Evolutionary conservation across 148 eudicot genomes (phyloP).

Genomic region (Chenopodium formosanum): DNA sequence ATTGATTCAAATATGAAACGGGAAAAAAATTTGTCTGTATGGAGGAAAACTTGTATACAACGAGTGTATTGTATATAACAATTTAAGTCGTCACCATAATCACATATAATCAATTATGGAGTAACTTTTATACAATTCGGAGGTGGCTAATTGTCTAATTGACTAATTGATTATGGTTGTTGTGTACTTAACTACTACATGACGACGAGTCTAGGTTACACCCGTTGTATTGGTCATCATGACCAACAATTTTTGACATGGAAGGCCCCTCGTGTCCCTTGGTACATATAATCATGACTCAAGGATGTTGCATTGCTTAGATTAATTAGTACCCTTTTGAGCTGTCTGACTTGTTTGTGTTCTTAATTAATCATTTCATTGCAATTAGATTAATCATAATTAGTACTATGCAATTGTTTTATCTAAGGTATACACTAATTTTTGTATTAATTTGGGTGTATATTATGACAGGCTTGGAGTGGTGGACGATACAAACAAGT

Average conservation of each 20-base stretch:
- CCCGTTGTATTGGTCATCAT: neutral
- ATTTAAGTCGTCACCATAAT: no score
- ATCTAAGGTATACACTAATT: neutral
- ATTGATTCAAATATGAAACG: no score
- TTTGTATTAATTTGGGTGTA: no score
- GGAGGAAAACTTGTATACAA: no score
- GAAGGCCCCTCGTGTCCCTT: constrained; percentile 11
- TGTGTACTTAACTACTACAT: no score
- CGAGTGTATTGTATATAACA: no score
- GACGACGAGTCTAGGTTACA: no score
- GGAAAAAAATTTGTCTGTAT: no score
- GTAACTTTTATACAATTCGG: no score
- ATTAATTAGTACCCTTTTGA: constrained; percentile 13
- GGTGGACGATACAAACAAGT: constrained; percentile 65
- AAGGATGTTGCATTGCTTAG: neutral
- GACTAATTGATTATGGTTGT: no score
- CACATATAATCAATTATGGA: no score
- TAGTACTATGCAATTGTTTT: neutral
- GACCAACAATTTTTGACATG: constrained; percentile 1
- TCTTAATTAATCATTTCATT: constrained; percentile 16
- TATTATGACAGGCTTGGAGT: constrained; percentile 52
- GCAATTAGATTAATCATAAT: neutral
- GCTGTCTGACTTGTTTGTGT: constrained; percentile 15
- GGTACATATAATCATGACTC: constrained; percentile 1
- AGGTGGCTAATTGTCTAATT: no score